A percentile compares a stretch with the other conserved stretches of the same genome.
phyloP scores from a whole-genome alignment of 768 basidiomycete species.

The Lactarius sp. region DNA sequence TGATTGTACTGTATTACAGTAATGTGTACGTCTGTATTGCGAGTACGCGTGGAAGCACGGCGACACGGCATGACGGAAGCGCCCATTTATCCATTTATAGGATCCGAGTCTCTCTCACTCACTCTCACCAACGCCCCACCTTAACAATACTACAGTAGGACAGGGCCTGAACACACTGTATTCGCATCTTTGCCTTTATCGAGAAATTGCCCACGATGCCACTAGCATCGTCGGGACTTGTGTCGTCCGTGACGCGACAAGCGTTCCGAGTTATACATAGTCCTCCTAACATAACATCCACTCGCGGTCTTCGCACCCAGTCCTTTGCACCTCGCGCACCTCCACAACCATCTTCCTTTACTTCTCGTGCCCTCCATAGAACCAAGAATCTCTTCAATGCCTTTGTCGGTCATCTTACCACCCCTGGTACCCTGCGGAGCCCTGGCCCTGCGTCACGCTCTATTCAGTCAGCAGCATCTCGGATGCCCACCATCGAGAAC shows the following conservation, averaged over 20 bases:
- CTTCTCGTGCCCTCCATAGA: slow-evolving; percentile 44
- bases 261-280: slow-evolving; percentile 25
- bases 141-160: no score
- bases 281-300: slow-evolving; percentile 27
- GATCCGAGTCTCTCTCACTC: neutral
- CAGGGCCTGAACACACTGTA: neutral
- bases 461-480: slow-evolving; percentile 28
- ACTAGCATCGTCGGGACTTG: slow-evolving; percentile 31
- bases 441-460: slow-evolving; percentile 33
- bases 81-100: no score
- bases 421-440: slow-evolving; percentile 44
- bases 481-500: slow-evolving; percentile 42
- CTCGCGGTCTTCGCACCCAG: slow-evolving; percentile 44
- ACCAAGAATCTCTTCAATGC: slow-evolving; percentile 52
- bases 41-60: neutral
- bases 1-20: no score
- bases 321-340: slow-evolving; percentile 36
- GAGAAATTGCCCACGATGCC: slow-evolving; percentile 29
- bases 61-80: neutral
- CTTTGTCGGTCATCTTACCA: slow-evolving; percentile 51
- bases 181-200: neutral
- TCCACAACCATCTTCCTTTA: slow-evolving; percentile 32
- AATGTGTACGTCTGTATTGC: no score
- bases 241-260: slow-evolving; percentile 28
- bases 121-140: no score